Evolutionary conservation across 768 basidiomycete genomes (phyloP).

Genomic region (Boletus barrowsii): DNA sequence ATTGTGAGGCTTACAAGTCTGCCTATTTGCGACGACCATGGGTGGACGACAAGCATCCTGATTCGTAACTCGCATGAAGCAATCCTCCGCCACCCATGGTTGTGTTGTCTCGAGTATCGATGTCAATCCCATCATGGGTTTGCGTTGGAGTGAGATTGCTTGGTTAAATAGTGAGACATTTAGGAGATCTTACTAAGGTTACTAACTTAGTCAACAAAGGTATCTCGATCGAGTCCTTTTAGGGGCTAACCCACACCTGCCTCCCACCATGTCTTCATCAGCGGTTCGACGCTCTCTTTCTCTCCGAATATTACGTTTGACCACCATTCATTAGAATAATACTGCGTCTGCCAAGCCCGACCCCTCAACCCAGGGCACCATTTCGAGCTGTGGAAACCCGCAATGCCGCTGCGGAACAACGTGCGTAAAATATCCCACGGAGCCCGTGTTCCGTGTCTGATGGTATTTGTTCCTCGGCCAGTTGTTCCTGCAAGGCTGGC

Average conservation of each 20-base stretch:
- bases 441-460: neutral
- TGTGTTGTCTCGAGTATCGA: constrained; percentile 12
- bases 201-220: too few species aligned
- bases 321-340: neutral
- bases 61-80: constrained; percentile 49
- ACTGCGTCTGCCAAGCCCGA: constrained; percentile 1
- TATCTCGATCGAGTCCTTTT: too few species aligned
- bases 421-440: neutral
- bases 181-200: too few species aligned
- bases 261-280: constrained; percentile 10
- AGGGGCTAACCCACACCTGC: too few species aligned
- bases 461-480: neutral
- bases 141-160: too few species aligned
- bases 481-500: constrained; percentile 13
- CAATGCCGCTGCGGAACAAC: constrained; percentile 14
- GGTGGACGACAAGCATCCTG: constrained; percentile 34
- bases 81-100: constrained; percentile 21
- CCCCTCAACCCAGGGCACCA: neutral
- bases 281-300: neutral
- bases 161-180: too few species aligned
- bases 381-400: constrained; percentile 18
- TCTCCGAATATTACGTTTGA: neutral
- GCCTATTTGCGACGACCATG: neutral
- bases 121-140: neutral
- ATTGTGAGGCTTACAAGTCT: constrained; percentile 52